A percentile compares a stretch with the other conserved stretches of the same genome.
These are phyloP conservation scores for Exidia glandulosa DNA, from an alignment of 768 basidiomycete species.

Conservation along the genomic window DNA sequence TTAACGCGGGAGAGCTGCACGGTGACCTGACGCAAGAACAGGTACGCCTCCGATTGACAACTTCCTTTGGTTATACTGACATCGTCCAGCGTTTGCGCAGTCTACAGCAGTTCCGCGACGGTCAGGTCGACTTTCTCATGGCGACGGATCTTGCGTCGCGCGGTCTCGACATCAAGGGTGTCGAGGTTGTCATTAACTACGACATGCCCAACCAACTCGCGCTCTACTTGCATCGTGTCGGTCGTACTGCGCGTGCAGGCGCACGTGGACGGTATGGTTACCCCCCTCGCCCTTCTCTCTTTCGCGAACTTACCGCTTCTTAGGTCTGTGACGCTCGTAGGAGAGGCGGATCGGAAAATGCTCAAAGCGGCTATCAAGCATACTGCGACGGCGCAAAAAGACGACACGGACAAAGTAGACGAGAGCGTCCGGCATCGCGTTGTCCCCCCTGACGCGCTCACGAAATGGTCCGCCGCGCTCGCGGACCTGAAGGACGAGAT, in stretches of 20 bases:
- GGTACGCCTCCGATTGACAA: slow-evolving; percentile 32
- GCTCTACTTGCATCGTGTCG: slow-evolving; percentile 94
- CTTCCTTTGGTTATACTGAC: not conserved
- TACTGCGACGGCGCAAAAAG: slow-evolving; percentile 27
- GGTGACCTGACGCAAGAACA: slow-evolving; percentile 96
- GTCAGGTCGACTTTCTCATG: slow-evolving; percentile 82
- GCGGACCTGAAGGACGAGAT: slow-evolving; percentile 68
- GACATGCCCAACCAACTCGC: slow-evolving; percentile 93
- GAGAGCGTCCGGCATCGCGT: slow-evolving; percentile 56
- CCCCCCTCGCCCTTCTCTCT: not conserved
- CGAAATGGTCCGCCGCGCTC: slow-evolving; percentile 60
- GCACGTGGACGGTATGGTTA: slow-evolving; percentile 73
- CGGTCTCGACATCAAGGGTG: slow-evolving; percentile 93
- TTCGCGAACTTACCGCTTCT: not conserved
- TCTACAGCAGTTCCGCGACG: slow-evolving; percentile 79
- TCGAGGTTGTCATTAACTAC: slow-evolving; percentile 97
- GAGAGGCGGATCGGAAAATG: slow-evolving; percentile 92
- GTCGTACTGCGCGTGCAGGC: slow-evolving; percentile 93
- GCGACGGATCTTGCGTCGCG: slow-evolving; percentile 94
- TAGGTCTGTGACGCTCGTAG: slow-evolving; percentile 90
- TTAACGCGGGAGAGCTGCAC: slow-evolving; percentile 88
- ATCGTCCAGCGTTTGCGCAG: slow-evolving; percentile 64
- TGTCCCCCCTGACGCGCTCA: slow-evolving; percentile 62
- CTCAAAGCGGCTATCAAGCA: slow-evolving; percentile 93
- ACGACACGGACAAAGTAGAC: slow-evolving; percentile 56